Base-by-base conservation (phyloP, 306 rosid genomes). In the Oxytropis ochrocephala region DNA sequence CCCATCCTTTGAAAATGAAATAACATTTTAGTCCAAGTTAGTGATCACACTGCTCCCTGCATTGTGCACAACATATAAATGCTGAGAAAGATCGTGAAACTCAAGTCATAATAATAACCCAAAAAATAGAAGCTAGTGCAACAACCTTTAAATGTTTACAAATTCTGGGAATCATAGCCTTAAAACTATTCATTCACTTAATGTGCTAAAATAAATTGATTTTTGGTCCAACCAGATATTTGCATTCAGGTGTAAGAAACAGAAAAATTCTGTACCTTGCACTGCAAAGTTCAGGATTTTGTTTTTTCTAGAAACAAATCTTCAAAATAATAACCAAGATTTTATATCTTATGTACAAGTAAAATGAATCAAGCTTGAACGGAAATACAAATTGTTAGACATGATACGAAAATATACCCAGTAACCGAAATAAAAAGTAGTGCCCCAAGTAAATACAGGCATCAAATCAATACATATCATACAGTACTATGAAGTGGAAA, bases 21-120 rank as follows among this genome's bases (percentile, higher is more conserved):
- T 5, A 12, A 32, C 36, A 44, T 35, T 19, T 57, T 48, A 66
- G 46, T 17, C 11, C 27, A 71, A 13, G 50, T 61, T 65, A 53
- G n/a, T 57, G 50, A 43, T 82, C 78, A 59, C 44, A 14, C 13
- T 36, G 1, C 13, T 7, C 35, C 76, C 58, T 57, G 75, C 70
- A 64, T 18, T 70, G 44, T 38, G 61, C 49, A 58, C 29, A 19
- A 18, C 33, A 71, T 2, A 4, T 16, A 24, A 55, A 44, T 33
- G 14, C 36, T 54, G n/a, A 27, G 32, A 39, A 42, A 43, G 14
- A 62, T 16, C 33, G 57, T 8, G 32, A 50, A 29, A 53, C 46
- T 67, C 72, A 17, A n/a, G 65, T 61, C 56, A 24, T 33, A 41
- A 39, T 48, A 27, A 24, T 21, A 16, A 69, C 44, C 11, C 11